Percentiles rank a stretch among this genome's conserved stretches.
phyloP scores from a whole-genome alignment of 345 rosid species.

The Euclidium syriacum region DNA sequence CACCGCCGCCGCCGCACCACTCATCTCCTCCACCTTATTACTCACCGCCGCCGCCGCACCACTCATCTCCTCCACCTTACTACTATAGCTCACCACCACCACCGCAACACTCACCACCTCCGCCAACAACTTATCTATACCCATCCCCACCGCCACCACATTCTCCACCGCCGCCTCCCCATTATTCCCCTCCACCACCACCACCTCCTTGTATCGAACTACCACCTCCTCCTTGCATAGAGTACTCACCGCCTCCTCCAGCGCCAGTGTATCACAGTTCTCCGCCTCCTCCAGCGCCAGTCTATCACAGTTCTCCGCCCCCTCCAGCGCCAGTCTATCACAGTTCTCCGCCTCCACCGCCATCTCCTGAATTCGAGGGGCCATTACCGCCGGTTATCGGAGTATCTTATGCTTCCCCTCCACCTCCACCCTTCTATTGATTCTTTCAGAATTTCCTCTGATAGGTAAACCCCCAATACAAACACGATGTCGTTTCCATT shows the following conservation, averaged over 20 bases:
- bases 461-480: constrained; percentile 20
- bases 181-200: constrained; percentile 40
- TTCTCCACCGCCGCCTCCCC: constrained; percentile 51
- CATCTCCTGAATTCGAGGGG: constrained; percentile 69
- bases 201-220: constrained; percentile 60
- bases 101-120: constrained; percentile 43
- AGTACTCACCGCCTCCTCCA: constrained; percentile 51
- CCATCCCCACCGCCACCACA: constrained; percentile 29
- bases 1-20: constrained; percentile 44
- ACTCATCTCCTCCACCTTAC: constrained; percentile 36
- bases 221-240: constrained; percentile 53
- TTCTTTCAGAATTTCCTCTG: constrained; percentile 40
- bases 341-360: constrained; percentile 46
- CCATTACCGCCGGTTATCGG: constrained; percentile 85
- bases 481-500: constrained; percentile 18
- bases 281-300: constrained; percentile 36
- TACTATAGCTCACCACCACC: constrained; percentile 48
- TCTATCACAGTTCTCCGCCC: constrained; percentile 27
- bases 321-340: constrained; percentile 33
- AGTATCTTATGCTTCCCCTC: constrained; percentile 92
- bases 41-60: constrained; percentile 44
- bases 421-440: constrained; percentile 96
- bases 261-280: constrained; percentile 33
- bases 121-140: constrained; percentile 33
- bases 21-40: constrained; percentile 35